phyloP scores from a whole-genome alignment of 2,329 filamentous ascomycete genomes.

The Capronia epimyces region DNA sequence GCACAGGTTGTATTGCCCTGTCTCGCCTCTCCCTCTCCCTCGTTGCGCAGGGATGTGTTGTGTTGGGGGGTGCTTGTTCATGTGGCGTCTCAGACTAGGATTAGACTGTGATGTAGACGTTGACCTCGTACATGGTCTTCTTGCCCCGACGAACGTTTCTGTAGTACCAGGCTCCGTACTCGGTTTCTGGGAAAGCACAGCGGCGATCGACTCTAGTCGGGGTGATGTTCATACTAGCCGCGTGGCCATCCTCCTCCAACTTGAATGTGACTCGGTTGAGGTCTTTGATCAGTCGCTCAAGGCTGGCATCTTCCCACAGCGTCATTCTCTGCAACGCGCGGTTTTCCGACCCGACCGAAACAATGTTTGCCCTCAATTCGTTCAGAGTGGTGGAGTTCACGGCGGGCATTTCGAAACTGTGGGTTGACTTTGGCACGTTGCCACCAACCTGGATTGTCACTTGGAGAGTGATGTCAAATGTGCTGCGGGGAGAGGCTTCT shows the following conservation, averaged over 20 bases:
- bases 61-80: no score
- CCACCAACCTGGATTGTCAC: background rate
- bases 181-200: slow-evolving; percentile 3
- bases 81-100: no score
- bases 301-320: background rate
- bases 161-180: slow-evolving; percentile 16
- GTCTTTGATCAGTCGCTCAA: background rate
- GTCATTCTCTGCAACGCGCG: background rate
- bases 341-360: background rate
- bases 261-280: slow-evolving; percentile 8
- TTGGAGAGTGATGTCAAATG: background rate
- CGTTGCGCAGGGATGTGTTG: no score
- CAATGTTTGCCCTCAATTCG: slow-evolving; percentile 1
- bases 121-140: slow-evolving; percentile 2
- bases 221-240: slow-evolving; percentile 10
- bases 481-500: background rate
- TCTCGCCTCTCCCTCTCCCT: no score
- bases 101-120: slow-evolving; percentile 10
- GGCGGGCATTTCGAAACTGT: slow-evolving; percentile 1
- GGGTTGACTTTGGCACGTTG: background rate
- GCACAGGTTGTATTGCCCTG: no score
- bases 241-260: slow-evolving; percentile 16
- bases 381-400: background rate
- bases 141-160: slow-evolving; percentile 13
- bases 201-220: slow-evolving; percentile 5